Base-by-base conservation (phyloP, 2,329 filamentous ascomycete species). In the Fusarium secorum region DNA sequence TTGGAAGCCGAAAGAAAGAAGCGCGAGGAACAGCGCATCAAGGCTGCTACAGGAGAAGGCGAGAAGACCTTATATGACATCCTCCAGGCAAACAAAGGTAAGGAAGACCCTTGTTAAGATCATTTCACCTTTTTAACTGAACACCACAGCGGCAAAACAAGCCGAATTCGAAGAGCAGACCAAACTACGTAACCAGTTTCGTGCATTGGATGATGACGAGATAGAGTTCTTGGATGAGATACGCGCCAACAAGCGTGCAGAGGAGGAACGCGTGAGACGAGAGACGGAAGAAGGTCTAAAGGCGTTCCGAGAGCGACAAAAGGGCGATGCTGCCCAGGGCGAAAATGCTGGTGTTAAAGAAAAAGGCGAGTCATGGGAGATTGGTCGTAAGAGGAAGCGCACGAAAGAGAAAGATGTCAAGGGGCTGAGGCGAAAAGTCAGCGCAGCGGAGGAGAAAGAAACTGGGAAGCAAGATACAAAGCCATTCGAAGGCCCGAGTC, bases 61-160 rank as follows among this genome's bases (percentile, higher is more conserved):
- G 74, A 91, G 73, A 90, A 87, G 80, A 90, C 86, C 55, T 84
- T 96, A 32, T 96, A 87, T 78, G 93, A 95, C 45, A 86, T 92
- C 4, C 80, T 96, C 55, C 91, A 95, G 81, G 93, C 91, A 45
- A 96, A 96, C 80, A 95, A 95, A 88, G 91, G 90, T 91, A 61
- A 57, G 60, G 11, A 61, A 56, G 60, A 11, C 28, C 28, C 39
- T 28, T 48, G 15, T 39, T 32, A 13, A 41, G 11, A 32, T 51
- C 20, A 52, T 49, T 15, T 18, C 22, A 17, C 18, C 51, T 18
- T 32, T 35, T 35, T 49, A 36, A 62, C 48, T 18, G 41, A 41
- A 33, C 54, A 39, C 20, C 32, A 56, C 62, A 91, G 92, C 90
- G 71, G 91, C 92, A 63, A 95, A 95, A 80, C 91, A 95, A 81